A percentile compares a stretch with the other conserved stretches of the same genome.
phyloP scores from a whole-genome alignment of 768 basidiomycete genomes.

The Auriculariales sp. region DNA sequence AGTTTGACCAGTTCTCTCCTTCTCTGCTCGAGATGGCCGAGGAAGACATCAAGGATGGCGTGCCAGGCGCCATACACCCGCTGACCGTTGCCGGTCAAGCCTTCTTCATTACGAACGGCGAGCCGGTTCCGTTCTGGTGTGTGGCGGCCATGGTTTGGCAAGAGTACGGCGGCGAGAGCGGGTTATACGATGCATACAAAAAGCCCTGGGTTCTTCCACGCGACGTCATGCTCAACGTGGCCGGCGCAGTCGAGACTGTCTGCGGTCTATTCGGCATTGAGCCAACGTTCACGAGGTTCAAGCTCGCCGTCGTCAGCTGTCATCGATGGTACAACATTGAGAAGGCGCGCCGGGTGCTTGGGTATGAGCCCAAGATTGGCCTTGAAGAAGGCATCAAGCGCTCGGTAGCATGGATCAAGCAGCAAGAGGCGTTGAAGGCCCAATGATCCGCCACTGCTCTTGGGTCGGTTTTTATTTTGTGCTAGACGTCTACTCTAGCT shows the following conservation, averaged over 20 bases:
- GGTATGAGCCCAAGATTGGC: slow-evolving; percentile 85
- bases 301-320: slow-evolving; percentile 67
- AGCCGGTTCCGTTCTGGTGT: slow-evolving; percentile 95
- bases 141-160: slow-evolving; percentile 72
- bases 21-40: slow-evolving; percentile 36
- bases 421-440: too few relatives aligned
- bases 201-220: slow-evolving; percentile 45
- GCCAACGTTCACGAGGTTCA: slow-evolving; percentile 73
- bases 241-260: slow-evolving; percentile 57
- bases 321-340: slow-evolving; percentile 88
- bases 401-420: slow-evolving; percentile 63
- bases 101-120: slow-evolving; percentile 96
- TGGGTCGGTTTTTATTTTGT: too few relatives aligned
- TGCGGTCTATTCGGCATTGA: slow-evolving; percentile 62
- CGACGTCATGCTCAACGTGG: slow-evolving; percentile 53
- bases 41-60: slow-evolving; percentile 19
- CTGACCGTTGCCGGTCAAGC: slow-evolving; percentile 81
- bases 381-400: slow-evolving; percentile 74
- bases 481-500: too few relatives aligned
- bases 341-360: slow-evolving; percentile 77
- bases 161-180: slow-evolving; percentile 36
- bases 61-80: slow-evolving; percentile 20
- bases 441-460: too few relatives aligned
- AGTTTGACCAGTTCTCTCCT: slow-evolving; percentile 69
- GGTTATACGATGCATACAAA: slow-evolving; percentile 19